A percentile compares a stretch with the other conserved stretches of the same genome.
Conservation (phyloP, 495 filamentous ascomycete species). For the Annulohypoxylon stygium region DNA sequence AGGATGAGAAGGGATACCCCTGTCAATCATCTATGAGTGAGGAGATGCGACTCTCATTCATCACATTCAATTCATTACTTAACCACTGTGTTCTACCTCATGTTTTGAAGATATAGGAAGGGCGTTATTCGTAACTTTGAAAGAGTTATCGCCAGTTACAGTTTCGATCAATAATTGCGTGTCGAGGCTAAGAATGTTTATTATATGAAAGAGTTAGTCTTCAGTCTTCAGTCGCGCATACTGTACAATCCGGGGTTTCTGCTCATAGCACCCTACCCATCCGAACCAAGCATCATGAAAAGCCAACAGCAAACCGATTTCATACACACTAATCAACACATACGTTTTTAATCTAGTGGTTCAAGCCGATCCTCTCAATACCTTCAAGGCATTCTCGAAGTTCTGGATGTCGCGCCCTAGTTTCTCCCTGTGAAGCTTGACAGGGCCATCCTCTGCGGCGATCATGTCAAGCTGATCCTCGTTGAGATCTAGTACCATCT, state of each 20-base stretch:
- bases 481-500: constrained; percentile 40
- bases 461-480: constrained; percentile 48
- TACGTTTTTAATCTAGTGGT: background rate
- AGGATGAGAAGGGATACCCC: background rate
- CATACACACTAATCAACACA: background rate
- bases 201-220: background rate
- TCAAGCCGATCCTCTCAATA: constrained; percentile 38
- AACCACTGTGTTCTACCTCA: background rate
- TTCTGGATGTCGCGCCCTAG: constrained; percentile 47
- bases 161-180: background rate
- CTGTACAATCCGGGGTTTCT: background rate
- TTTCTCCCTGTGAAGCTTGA: constrained; percentile 47
- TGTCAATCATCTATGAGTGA: background rate
- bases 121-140: background rate
- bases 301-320: background rate
- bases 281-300: background rate
- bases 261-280: background rate
- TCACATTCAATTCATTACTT: background rate
- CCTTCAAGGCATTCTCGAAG: constrained; percentile 46
- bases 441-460: constrained; percentile 39
- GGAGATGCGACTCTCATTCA: no score
- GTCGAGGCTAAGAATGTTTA: background rate
- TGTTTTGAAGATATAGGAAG: background rate
- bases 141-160: background rate
- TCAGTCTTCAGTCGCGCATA: background rate